phyloP scores from a whole-genome alignment of 2,329 filamentous ascomycete genomes.

The Pseudohalonectria lignicola region DNA sequence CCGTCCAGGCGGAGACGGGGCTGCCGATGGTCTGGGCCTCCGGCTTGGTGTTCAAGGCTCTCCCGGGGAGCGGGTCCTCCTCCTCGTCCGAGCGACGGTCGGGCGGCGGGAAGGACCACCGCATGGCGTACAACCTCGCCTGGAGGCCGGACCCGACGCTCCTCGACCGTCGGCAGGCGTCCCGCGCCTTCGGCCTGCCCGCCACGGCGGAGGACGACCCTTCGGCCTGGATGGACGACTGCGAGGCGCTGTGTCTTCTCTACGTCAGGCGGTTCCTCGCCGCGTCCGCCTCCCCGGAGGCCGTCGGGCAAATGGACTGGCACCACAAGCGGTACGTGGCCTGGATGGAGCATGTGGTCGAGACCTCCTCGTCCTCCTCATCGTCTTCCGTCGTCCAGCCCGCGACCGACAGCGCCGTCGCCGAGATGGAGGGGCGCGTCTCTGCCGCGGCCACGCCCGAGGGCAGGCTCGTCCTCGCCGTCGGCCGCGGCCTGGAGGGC shows the following conservation, averaged over 20 bases:
- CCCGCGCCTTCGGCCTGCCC: conserved; percentile 7
- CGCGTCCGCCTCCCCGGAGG: neutral
- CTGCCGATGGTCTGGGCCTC: conserved; percentile 8
- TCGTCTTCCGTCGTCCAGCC: too few species aligned
- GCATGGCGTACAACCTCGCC: conserved; percentile 7
- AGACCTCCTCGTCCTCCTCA: neutral
- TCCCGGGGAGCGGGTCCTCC: conserved; percentile 3
- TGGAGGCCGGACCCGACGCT: conserved; percentile 12
- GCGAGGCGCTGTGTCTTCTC: conserved; percentile 5
- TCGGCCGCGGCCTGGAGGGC: conserved; percentile 10
- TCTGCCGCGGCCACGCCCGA: conserved; percentile 7
- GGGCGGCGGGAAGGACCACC: neutral
- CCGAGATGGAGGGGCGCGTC: neutral
- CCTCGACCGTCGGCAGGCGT: conserved; percentile 7
- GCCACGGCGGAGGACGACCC: conserved; percentile 7
- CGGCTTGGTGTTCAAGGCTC: conserved; percentile 9
- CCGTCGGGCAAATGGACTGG: conserved; percentile 5
- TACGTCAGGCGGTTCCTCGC: conserved; percentile 7
- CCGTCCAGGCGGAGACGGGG: conserved; percentile 5
- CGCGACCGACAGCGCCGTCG: neutral
- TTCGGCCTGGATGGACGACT: conserved; percentile 9
- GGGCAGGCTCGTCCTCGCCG: conserved; percentile 11
- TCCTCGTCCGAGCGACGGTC: neutral
- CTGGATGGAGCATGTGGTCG: conserved; percentile 7
- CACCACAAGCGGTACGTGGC: conserved; percentile 6